These are phyloP conservation scores for Notholithocarpus densiflorus DNA, from an alignment of 306 rosid species.

Conservation along the genomic window DNA sequence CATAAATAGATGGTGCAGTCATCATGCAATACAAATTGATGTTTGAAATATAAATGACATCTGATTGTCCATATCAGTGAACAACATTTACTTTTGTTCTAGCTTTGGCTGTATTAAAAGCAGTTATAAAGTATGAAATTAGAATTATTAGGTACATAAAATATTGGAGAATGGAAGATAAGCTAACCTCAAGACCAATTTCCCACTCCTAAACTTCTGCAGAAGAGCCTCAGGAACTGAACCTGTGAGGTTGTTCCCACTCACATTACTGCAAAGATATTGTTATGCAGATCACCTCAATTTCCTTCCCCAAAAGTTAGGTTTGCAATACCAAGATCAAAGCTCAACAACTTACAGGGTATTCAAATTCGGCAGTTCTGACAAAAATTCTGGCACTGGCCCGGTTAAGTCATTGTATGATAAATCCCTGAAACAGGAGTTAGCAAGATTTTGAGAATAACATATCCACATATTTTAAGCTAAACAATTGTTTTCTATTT, in stretches of 20 bases:
- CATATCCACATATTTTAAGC: too few relatives aligned
- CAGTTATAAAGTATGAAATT: neutral
- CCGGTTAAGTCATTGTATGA: slow-evolving; percentile 46
- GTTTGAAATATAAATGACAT: neutral
- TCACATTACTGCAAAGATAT: slow-evolving; percentile 5
- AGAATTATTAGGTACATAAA: neutral
- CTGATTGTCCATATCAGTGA: too few relatives aligned
- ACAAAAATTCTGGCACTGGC: slow-evolving; percentile 27
- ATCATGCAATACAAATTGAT: neutral
- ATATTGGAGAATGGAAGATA: neutral
- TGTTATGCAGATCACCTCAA: neutral
- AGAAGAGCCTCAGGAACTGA: slow-evolving; percentile 23
- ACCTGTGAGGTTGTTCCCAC: slow-evolving; percentile 23
- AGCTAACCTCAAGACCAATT: neutral
- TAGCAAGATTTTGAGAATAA: too few relatives aligned
- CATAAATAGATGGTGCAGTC: neutral
- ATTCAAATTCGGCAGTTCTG: slow-evolving; percentile 14
- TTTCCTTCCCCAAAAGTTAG: neutral
- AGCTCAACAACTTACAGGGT: slow-evolving; percentile 28
- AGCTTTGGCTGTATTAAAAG: too few relatives aligned
- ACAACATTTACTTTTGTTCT: too few relatives aligned
- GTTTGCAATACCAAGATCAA: neutral
- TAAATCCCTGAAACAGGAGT: slow-evolving; percentile 28
- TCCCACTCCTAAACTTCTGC: slow-evolving; percentile 2
- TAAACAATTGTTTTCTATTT: too few relatives aligned